Conservation (phyloP, 176 grass and related monocot genomes). For the Phoenix roebelenii region DNA sequence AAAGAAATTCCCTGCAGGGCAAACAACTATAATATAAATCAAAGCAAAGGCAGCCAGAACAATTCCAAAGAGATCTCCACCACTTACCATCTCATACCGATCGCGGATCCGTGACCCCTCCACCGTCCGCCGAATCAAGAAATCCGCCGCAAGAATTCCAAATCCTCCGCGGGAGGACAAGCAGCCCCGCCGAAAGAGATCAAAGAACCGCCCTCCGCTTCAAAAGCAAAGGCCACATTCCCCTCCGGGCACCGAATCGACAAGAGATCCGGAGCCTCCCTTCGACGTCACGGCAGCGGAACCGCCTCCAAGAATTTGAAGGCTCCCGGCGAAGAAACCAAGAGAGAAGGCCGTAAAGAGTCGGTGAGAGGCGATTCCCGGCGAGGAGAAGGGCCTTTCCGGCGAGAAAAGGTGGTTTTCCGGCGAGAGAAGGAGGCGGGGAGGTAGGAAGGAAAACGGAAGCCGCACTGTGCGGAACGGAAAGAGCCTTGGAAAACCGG, state of each 20-base stretch:
- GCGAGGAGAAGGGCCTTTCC: not conserved
- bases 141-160: not conserved
- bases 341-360: conserved; percentile 1
- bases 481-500: conserved; percentile 23
- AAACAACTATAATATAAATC: no score
- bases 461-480: conserved; percentile 15
- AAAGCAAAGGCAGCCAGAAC: no score
- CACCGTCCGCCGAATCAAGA: conserved; percentile 13
- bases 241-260: not conserved
- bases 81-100: conserved; percentile 34
- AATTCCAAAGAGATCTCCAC: conserved; percentile 4
- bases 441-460: not conserved
- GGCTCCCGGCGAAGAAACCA: not conserved
- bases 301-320: not conserved
- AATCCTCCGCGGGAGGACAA: not conserved
- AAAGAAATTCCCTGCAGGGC: no score
- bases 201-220: not conserved
- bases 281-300: not conserved
- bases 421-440: conserved; percentile 9
- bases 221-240: conserved; percentile 7
- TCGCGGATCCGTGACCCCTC: conserved; percentile 21
- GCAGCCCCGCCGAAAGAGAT: not conserved
- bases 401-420: not conserved
- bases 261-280: not conserved
- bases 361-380: not conserved